These are phyloP conservation scores for Aspergillus caelatus DNA, from an alignment of 2,329 filamentous ascomycete genomes.

Conservation along the genomic window DNA sequence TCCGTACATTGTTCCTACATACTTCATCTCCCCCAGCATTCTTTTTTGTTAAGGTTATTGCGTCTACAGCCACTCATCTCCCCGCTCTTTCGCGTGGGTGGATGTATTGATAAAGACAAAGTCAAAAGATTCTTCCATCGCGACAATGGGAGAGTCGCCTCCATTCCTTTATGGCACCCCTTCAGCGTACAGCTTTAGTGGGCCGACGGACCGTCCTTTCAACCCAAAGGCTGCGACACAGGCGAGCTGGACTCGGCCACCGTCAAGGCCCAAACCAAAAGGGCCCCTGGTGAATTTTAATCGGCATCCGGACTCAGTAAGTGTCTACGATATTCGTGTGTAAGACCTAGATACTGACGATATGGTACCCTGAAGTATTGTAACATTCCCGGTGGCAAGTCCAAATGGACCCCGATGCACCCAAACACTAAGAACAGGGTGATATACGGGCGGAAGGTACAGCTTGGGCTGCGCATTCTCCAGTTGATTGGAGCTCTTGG, in stretches of 20 bases:
- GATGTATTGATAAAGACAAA: slow-evolving; percentile 22
- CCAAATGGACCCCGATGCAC: slow-evolving; percentile 67
- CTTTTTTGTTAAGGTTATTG: slow-evolving; percentile 12
- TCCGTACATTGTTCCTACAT: slow-evolving; percentile 3
- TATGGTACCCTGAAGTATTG: slow-evolving; percentile 36
- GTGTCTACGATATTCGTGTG: slow-evolving; percentile 27
- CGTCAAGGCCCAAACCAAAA: slow-evolving; percentile 64
- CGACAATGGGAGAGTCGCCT: slow-evolving; percentile 57
- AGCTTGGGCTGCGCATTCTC: slow-evolving; percentile 68
- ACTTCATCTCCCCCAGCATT: slow-evolving; percentile 20
- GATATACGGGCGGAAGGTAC: slow-evolving; percentile 67
- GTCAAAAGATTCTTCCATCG: slow-evolving; percentile 26
- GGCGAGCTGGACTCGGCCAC: slow-evolving; percentile 70
- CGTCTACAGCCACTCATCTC: slow-evolving; percentile 26
- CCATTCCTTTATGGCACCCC: slow-evolving; percentile 75
- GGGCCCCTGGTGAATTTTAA: slow-evolving; percentile 83
- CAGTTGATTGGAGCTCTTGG: slow-evolving; percentile 71
- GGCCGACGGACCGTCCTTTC: slow-evolving; percentile 61
- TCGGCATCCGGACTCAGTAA: slow-evolving; percentile 76
- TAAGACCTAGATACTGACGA: background rate
- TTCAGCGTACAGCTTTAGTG: slow-evolving; percentile 56
- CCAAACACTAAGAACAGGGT: slow-evolving; percentile 71
- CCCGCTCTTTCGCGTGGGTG: slow-evolving; percentile 42
- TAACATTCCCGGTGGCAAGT: slow-evolving; percentile 64
- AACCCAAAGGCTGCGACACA: slow-evolving; percentile 85